phyloP scores from a whole-genome alignment of 2,329 filamentous ascomycete species.

The Colletotrichum orbiculare region DNA sequence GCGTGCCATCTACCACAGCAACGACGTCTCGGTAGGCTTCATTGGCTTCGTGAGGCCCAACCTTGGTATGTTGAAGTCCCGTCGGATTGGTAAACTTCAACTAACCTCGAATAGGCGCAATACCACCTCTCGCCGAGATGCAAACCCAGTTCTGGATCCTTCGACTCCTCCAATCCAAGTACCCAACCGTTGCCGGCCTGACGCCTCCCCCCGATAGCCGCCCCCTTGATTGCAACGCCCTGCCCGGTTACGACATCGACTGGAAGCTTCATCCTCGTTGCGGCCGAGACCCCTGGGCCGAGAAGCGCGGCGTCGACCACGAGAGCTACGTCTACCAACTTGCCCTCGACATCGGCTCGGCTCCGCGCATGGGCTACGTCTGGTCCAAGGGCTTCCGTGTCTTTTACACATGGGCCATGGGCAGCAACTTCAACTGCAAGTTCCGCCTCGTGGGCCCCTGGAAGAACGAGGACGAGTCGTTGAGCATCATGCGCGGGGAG shows the following conservation, averaged over 20 bases:
- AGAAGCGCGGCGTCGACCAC: conserved; percentile 58
- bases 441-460: conserved; percentile 59
- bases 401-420: conserved; percentile 58
- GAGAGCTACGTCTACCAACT: conserved; percentile 63
- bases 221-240: conserved; percentile 38
- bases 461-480: conserved; percentile 48
- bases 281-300: conserved; percentile 46
- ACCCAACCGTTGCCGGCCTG: conserved; percentile 21
- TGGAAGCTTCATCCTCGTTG: conserved; percentile 51
- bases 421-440: conserved; percentile 61
- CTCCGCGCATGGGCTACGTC: conserved; percentile 51
- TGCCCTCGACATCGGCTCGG: conserved; percentile 58
- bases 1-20: conserved; percentile 60
- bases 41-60: conserved; percentile 60
- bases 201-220: not conserved
- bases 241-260: conserved; percentile 51
- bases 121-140: conserved; percentile 61
- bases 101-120: conserved; percentile 45
- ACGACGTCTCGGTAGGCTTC: conserved; percentile 53
- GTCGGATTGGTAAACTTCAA: not conserved
- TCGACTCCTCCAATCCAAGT: conserved; percentile 46
- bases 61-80: conserved; percentile 43
- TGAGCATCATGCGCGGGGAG: conserved; percentile 53
- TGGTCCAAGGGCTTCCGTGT: conserved; percentile 41
- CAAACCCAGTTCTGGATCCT: conserved; percentile 61